Evolutionary conservation across 73 alveolate species (phyloP).

Genomic region (Halteria grandinella): DNA sequence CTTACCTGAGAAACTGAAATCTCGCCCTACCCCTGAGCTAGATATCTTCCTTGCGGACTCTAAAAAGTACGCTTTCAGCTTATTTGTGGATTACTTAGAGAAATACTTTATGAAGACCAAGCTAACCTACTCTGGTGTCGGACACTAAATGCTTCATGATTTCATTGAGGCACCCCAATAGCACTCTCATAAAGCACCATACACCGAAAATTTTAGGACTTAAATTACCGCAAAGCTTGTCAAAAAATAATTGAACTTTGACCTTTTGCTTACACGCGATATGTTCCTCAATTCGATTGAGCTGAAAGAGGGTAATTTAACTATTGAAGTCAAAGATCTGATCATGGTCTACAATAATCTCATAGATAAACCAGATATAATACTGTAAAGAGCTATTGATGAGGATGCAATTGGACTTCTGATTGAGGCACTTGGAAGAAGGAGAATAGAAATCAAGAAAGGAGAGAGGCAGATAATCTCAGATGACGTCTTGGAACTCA

Average conservation of each 20-base stretch:
- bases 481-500: slow-evolving; percentile 48
- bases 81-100: slow-evolving; percentile 43
- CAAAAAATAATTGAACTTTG: slow-evolving; percentile 21
- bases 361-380: slow-evolving; percentile 38
- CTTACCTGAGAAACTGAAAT: no score
- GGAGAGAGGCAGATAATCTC: slow-evolving; percentile 44
- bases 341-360: slow-evolving; percentile 36
- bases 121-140: slow-evolving; percentile 11
- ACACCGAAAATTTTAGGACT: slow-evolving; percentile 6
- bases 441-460: slow-evolving; percentile 18
- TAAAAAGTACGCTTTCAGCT: no score
- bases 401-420: slow-evolving; percentile 60
- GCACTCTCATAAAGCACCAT: no score
- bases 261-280: slow-evolving; percentile 50
- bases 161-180: slow-evolving; percentile 25
- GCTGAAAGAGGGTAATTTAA: slow-evolving; percentile 25
- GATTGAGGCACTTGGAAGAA: slow-evolving; percentile 48
- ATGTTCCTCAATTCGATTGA: slow-evolving; percentile 46
- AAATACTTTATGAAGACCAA: slow-evolving; percentile 17
- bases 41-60: no score
- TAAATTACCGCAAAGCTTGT: slow-evolving; percentile 12
- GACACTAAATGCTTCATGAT: neutral
- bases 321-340: slow-evolving; percentile 45
- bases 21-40: no score
- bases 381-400: neutral